These are phyloP conservation scores for Acer negundo DNA, from an alignment of 345 rosid genomes.

Conservation along the genomic window DNA sequence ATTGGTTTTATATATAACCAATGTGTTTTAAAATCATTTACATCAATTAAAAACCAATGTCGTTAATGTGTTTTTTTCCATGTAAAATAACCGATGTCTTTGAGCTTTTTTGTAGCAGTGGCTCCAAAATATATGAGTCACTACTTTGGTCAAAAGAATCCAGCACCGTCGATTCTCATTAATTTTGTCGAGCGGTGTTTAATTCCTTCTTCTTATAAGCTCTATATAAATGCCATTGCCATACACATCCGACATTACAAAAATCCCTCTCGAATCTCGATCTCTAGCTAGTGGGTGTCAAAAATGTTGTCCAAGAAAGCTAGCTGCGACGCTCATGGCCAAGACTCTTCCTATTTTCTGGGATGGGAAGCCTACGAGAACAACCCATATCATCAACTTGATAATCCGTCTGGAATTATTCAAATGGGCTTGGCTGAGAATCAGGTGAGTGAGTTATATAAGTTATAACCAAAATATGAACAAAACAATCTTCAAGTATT, in stretches of 20 bases:
- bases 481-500: not conserved
- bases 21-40: too few species aligned
- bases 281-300: not conserved
- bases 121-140: not conserved
- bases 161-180: conserved; percentile 39
- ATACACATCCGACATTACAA: not conserved
- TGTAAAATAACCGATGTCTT: too few species aligned
- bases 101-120: too few species aligned
- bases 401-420: conserved; percentile 73
- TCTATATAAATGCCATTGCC: conserved; percentile 10
- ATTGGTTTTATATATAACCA: too few species aligned
- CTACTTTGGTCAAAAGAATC: conserved; percentile 32
- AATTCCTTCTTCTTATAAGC: not conserved
- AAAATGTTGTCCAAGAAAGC: conserved; percentile 73
- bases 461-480: not conserved
- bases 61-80: too few species aligned
- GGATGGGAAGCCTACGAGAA: conserved; percentile 82
- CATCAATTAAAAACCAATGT: too few species aligned
- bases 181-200: conserved; percentile 22
- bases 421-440: conserved; percentile 98
- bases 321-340: conserved; percentile 62
- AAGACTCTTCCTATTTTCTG: conserved; percentile 80
- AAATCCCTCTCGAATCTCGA: not conserved
- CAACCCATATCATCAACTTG: conserved; percentile 56
- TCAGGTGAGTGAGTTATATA: conserved; percentile 46